A percentile compares a stretch with the other conserved stretches of the same genome.
Conservation (phyloP, 352 stramenopile species). For the Phytopythium sindhum region DNA sequence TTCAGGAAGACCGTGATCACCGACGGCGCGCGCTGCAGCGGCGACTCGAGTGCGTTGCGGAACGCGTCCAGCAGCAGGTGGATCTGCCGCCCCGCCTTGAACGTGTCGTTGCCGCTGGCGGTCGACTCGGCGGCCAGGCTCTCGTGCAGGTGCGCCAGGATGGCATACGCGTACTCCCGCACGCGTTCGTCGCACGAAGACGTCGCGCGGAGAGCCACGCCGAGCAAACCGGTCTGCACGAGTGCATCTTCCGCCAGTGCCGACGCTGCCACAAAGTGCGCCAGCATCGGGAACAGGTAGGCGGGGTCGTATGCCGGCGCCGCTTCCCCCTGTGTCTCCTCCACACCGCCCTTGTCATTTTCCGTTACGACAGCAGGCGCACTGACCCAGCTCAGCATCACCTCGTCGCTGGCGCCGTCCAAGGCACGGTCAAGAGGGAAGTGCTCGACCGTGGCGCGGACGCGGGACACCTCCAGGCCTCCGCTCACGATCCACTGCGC, state of each 20-base stretch:
- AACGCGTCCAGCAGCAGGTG: constrained; percentile 80
- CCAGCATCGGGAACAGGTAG: constrained; percentile 73
- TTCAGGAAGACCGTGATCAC: constrained; percentile 84
- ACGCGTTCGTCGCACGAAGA: constrained; percentile 58
- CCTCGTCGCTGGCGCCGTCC: constrained; percentile 20
- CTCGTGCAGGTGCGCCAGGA: constrained; percentile 76
- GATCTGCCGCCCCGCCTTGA: constrained; percentile 73
- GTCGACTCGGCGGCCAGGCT: constrained; percentile 37
- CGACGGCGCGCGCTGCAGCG: constrained; percentile 59
- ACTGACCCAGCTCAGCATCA: constrained; percentile 16
- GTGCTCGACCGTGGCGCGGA: constrained; percentile 65
- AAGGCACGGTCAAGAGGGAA: constrained; percentile 61
- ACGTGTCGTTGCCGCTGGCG: constrained; percentile 44
- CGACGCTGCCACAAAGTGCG: constrained; percentile 73
- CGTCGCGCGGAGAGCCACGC: constrained; percentile 62
- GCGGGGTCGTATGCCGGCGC: constrained; percentile 60
- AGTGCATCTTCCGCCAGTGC: constrained; percentile 49
- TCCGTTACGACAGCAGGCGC: constrained; percentile 6
- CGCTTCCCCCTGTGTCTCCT: constrained; percentile 2
- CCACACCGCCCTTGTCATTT: constrained; percentile 16
- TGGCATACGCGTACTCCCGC: constrained; percentile 66
- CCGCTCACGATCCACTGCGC: constrained; percentile 62
- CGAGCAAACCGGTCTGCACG: constrained; percentile 70
- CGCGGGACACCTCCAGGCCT: constrained; percentile 54
- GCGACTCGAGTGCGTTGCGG: constrained; percentile 49